Conservation (phyloP, 1,284 basidiomycete species). For the Papiliotrema terrestris region DNA sequence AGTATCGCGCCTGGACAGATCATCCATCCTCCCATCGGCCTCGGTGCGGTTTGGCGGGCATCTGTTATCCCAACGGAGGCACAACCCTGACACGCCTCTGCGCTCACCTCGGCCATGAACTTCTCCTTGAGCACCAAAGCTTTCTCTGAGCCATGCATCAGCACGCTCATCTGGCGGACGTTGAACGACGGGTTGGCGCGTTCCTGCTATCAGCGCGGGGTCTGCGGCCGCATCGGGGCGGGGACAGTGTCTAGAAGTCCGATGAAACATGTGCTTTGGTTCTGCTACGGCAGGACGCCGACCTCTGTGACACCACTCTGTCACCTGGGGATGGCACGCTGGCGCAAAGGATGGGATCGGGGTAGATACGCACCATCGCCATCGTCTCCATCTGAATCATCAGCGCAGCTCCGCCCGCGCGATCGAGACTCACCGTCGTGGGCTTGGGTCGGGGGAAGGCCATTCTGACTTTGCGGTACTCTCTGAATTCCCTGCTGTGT, state of each 20-base stretch:
- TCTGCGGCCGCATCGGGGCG: too few species aligned
- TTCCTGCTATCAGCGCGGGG: slow-evolving; percentile 36
- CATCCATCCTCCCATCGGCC: too few species aligned
- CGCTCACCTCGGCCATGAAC: slow-evolving; percentile 54
- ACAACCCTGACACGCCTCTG: too few species aligned
- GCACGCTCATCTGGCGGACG: slow-evolving; percentile 48
- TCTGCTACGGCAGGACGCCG: too few species aligned
- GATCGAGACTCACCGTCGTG: slow-evolving; percentile 36
- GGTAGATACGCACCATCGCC: slow-evolving; percentile 33
- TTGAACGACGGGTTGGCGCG: slow-evolving; percentile 54
- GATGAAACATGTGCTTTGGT: too few species aligned
- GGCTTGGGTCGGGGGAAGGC: slow-evolving; percentile 48
- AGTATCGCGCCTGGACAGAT: too few species aligned
- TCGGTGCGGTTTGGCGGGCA: too few species aligned
- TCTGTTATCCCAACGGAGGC: too few species aligned
- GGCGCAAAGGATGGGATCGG: background rate
- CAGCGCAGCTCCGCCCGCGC: background rate
- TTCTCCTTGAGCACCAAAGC: slow-evolving; percentile 49
- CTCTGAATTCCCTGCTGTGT: too few species aligned
- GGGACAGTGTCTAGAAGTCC: too few species aligned
- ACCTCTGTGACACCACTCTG: too few species aligned
- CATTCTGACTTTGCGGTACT: slow-evolving; percentile 16
- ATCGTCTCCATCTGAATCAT: slow-evolving; percentile 44
- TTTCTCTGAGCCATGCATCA: slow-evolving; percentile 47
- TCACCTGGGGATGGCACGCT: too few species aligned